These are phyloP conservation scores for Beauveria sp. DNA, from an alignment of 2,329 filamentous ascomycete species.

Conservation along the genomic window DNA sequence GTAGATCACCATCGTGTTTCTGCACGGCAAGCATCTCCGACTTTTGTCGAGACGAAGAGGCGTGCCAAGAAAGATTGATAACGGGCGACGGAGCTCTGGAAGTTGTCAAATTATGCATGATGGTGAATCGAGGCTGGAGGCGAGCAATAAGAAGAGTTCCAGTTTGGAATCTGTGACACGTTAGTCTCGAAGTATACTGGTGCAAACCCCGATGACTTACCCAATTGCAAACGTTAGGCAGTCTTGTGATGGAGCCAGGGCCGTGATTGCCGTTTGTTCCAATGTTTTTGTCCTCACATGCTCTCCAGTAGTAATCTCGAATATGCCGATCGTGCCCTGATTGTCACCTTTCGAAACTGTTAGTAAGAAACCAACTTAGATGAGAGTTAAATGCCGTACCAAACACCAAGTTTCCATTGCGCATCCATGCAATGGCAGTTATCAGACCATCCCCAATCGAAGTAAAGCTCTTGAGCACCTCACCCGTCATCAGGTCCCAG, in stretches of 20 bases:
- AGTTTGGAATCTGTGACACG: slow-evolving; percentile 69
- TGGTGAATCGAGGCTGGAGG: slow-evolving; percentile 85
- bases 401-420: slow-evolving; percentile 93
- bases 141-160: slow-evolving; percentile 87
- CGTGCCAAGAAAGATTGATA: slow-evolving; percentile 85
- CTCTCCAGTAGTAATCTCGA: slow-evolving; percentile 88
- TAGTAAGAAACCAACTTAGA: neutral
- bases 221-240: slow-evolving; percentile 95
- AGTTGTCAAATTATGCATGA: slow-evolving; percentile 85
- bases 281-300: slow-evolving; percentile 88
- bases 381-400: slow-evolving; percentile 48
- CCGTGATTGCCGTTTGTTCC: slow-evolving; percentile 86
- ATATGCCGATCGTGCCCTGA: slow-evolving; percentile 88
- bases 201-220: slow-evolving; percentile 39
- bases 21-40: slow-evolving; percentile 97
- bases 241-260: slow-evolving; percentile 79
- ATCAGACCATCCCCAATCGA: slow-evolving; percentile 75
- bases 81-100: slow-evolving; percentile 80
- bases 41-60: slow-evolving; percentile 90
- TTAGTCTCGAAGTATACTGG: slow-evolving; percentile 14
- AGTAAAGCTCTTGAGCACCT: slow-evolving; percentile 84
- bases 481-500: slow-evolving; percentile 90
- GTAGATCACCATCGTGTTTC: slow-evolving; percentile 81
- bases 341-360: slow-evolving; percentile 59
- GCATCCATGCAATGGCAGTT: slow-evolving; percentile 80